phyloP scores from a whole-genome alignment of 225 moss, liverwort and hornwort genomes.

The Physcomitrellopsis africana region DNA sequence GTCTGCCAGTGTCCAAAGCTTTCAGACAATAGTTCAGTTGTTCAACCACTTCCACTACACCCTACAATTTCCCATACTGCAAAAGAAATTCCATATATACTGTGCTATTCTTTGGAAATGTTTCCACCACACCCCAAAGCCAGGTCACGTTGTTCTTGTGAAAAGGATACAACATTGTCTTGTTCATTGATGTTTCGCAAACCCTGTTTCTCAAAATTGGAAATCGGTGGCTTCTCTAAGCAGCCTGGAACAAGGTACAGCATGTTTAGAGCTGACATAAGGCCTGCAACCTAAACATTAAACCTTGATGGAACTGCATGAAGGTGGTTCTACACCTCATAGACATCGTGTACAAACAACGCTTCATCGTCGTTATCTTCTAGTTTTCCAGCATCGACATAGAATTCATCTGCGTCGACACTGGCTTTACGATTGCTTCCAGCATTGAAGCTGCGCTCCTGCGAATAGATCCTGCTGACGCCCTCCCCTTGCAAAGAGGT shows the following conservation, averaged over 20 bases:
- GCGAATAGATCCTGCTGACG: background rate
- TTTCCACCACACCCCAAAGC: conserved; percentile 15
- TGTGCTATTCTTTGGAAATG: conserved; percentile 8
- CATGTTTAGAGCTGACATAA: conserved; percentile 10
- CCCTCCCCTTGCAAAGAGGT: background rate
- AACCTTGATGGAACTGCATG: conserved; percentile 20
- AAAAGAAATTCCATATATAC: conserved; percentile 3
- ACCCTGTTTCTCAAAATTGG: conserved; percentile 24
- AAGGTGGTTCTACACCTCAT: conserved; percentile 51
- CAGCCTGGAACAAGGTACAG: conserved; percentile 32
- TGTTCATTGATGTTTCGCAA: conserved; percentile 11
- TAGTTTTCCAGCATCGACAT: conserved; percentile 9
- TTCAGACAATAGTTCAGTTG: conserved; percentile 49
- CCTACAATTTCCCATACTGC: conserved; percentile 21
- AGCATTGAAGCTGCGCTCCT: background rate
- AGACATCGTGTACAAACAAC: conserved; percentile 57
- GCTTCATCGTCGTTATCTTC: conserved; percentile 26
- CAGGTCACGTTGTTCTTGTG: conserved; percentile 5
- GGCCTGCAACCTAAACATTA: conserved; percentile 14
- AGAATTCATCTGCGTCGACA: background rate
- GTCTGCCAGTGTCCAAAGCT: conserved; percentile 55
- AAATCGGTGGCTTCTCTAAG: conserved; percentile 42
- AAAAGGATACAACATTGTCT: conserved; percentile 8
- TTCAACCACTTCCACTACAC: conserved; percentile 33
- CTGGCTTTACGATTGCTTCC: conserved; percentile 8